phyloP scores from a whole-genome alignment of 2,329 filamentous ascomycete genomes.

The Hypomyces rosellus region DNA sequence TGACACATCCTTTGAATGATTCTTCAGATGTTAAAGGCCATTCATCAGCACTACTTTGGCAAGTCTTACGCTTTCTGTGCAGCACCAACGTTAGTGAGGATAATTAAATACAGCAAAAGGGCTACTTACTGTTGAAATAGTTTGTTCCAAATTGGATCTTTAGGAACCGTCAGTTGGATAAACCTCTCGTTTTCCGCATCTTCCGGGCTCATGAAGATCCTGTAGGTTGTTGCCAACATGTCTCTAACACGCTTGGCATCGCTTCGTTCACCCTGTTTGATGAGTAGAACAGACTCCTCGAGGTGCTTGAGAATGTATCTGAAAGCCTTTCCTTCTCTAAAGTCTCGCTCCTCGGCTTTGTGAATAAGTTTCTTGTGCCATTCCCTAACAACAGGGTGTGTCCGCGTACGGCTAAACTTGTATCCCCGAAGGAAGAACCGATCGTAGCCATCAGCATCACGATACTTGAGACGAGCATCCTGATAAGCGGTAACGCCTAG shows the following conservation, averaged over 20 bases:
- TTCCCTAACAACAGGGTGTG: constrained; percentile 14
- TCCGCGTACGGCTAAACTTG: constrained; percentile 9
- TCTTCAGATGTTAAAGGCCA: constrained; percentile 12
- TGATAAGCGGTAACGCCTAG: constrained; percentile 19
- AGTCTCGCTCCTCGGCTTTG: constrained; percentile 13
- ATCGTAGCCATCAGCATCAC: constrained; percentile 18
- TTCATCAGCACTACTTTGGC: constrained; percentile 3
- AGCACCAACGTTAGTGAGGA: neutral
- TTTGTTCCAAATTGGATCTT: neutral
- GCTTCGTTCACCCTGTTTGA: neutral
- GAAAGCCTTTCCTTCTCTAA: constrained; percentile 19
- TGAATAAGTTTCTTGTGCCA: constrained; percentile 15
- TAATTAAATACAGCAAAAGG: neutral
- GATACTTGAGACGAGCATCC: constrained; percentile 16
- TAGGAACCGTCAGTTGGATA: neutral
- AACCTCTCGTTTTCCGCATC: neutral
- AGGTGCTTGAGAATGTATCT: constrained; percentile 21
- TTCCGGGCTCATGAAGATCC: constrained; percentile 1
- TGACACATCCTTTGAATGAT: constrained; percentile 21
- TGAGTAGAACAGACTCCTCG: constrained; percentile 12
- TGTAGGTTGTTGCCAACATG: neutral
- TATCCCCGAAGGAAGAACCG: constrained; percentile 17
- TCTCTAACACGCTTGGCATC: neutral
- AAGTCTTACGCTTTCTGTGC: neutral
- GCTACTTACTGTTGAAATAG: neutral